Evolutionary conservation across 2,329 filamentous ascomycete genomes (phyloP), one percentile per base, ranked within the genome.

Genomic region (Cytospora schulzeri): DNA sequence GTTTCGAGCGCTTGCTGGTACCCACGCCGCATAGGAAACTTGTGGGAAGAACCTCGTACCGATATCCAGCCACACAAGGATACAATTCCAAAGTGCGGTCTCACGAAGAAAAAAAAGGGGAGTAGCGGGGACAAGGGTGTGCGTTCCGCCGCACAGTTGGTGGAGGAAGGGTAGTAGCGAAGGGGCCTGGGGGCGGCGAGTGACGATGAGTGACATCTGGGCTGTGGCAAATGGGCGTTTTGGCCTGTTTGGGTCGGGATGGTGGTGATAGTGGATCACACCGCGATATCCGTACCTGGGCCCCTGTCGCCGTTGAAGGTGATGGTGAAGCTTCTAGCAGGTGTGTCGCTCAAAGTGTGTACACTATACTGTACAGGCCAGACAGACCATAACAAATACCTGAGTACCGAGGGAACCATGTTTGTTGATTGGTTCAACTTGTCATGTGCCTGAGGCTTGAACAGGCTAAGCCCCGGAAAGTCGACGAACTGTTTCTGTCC

Each of bases 61-160:
- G 45, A 48, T 48, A 35, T 56, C 55, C 60, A 62, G 60, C 60
- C 60, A 62, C 59, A 56, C 60, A 56, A 45, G 41, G 19, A 11
- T 45, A 22, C 19, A 45, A 45, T 45, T 22, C 41, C 8, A n/a
- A 45, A 62, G 51, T 31, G 41, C 52, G 52, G 60, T 56, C 28
- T 51, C 52, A 54, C 54, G 52, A 55, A 41, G n/a, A n/a, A 54
- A 31, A 48, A 50, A 54, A 54, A 54, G 19, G 60, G 52, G 60
- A 35, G 28, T 9, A 28, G 38, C 31, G 51, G 50, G 51, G 28
- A 38, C n/a, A 50, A 52, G 55, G 60, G 52, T 50, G 52, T 50
- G 41, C 53, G 54, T 50, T 33, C 55, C 41, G 53, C 56, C 22
- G 28, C 60, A 50, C 3, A 33, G 38, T 35, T 41, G 29, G 59